These are phyloP conservation scores for Fraxinus paxiana DNA, from an alignment of 305 asterid species.

Conservation along the genomic window DNA sequence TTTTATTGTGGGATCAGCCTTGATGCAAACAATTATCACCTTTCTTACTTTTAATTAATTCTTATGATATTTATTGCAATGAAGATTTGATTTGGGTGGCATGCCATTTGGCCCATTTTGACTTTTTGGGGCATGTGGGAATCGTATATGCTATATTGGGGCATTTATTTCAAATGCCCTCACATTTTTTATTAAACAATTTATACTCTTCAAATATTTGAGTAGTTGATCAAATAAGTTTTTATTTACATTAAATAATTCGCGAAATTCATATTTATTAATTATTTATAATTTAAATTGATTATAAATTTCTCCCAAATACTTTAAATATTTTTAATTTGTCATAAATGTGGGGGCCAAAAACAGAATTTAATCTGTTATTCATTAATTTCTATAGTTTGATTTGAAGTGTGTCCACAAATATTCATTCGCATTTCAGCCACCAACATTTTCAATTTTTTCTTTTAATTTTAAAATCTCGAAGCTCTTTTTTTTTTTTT, in stretches of 20 bases:
- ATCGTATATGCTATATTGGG: not conserved
- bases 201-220: not conserved
- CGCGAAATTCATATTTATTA: not conserved
- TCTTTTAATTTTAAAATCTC: not conserved
- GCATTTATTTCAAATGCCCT: not conserved
- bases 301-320: not conserved
- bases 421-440: not conserved
- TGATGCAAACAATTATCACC: not conserved
- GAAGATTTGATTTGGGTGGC: not conserved
- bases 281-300: too few relatives aligned
- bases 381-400: not conserved
- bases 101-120: not conserved
- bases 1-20: not conserved
- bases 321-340: not conserved
- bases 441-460: not conserved
- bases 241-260: too few relatives aligned
- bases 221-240: not conserved
- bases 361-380: not conserved
- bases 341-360: not conserved
- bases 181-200: not conserved
- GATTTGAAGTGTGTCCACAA: not conserved
- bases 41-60: not conserved
- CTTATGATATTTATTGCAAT: not conserved
- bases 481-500: not conserved
- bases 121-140: not conserved